Percentiles rank a stretch among this genome's conserved stretches.
These are phyloP conservation scores for Phytophthora pini DNA, from an alignment of 352 stramenopile genomes.

Conservation along the genomic window DNA sequence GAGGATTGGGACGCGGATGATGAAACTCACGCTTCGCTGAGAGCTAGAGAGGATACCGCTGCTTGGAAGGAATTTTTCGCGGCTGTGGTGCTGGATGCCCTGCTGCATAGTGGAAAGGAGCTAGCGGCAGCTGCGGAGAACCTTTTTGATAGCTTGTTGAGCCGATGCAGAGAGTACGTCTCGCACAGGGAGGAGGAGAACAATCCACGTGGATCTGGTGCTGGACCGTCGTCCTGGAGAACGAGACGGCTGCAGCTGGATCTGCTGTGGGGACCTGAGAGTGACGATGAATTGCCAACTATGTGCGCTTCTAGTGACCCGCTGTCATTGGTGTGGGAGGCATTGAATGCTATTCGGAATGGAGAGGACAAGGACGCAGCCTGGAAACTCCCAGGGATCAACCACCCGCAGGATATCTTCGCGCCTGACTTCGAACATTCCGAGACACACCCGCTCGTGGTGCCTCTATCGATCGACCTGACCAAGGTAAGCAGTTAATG, in stretches of 20 bases:
- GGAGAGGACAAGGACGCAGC: conserved; percentile 39
- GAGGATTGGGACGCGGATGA: conserved; percentile 64
- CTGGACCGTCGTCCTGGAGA: conserved; percentile 67
- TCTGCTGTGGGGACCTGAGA: conserved; percentile 70
- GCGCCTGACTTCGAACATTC: conserved; percentile 28
- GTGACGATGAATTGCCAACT: conserved; percentile 52
- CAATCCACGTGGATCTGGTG: conserved; percentile 53
- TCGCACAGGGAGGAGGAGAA: conserved; percentile 65
- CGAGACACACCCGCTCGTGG: conserved; percentile 54
- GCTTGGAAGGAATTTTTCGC: conserved; percentile 86
- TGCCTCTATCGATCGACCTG: conserved; percentile 55
- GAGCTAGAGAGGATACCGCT: conserved; percentile 51
- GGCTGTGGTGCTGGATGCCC: conserved; percentile 68
- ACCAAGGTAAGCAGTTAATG: conserved; percentile 39
- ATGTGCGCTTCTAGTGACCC: conserved; percentile 73
- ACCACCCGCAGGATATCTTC: conserved; percentile 68
- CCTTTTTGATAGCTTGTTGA: conserved; percentile 73
- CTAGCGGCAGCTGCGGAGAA: conserved; percentile 54
- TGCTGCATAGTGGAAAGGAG: conserved; percentile 67
- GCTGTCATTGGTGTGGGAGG: conserved; percentile 65
- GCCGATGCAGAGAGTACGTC: conserved; percentile 77
- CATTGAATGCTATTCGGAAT: conserved; percentile 53
- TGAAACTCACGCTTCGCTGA: conserved; percentile 47
- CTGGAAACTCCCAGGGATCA: conserved; percentile 59
- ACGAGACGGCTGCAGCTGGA: conserved; percentile 72